A percentile compares a stretch with the other conserved stretches of the same genome.
Conservation (phyloP, 345 rosid species). For the Aquilaria yunnanensis region DNA sequence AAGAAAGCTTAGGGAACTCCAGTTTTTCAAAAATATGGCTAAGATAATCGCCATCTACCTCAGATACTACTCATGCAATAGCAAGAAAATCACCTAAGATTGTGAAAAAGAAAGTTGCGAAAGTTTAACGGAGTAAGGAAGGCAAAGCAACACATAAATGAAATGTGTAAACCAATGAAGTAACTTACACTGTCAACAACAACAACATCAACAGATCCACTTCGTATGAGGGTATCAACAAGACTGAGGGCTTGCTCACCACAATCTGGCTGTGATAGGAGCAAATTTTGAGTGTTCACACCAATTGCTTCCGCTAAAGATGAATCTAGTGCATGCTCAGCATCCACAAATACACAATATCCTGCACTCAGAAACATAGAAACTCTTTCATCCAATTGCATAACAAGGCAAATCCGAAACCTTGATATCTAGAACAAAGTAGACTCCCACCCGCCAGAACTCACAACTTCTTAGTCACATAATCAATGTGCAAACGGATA, state of each 20-base stretch:
- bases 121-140: not conserved
- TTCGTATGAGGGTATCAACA: slow-evolving; percentile 78
- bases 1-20: too few species aligned
- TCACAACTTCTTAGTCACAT: too few species aligned
- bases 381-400: not conserved
- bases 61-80: too few species aligned
- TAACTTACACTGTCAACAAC: slow-evolving; percentile 94
- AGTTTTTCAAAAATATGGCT: too few species aligned
- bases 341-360: slow-evolving; percentile 83
- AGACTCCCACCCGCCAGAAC: too few species aligned
- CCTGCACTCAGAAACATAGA: slow-evolving; percentile 25
- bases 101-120: not conserved
- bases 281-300: slow-evolving; percentile 81
- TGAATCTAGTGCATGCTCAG: slow-evolving; percentile 95
- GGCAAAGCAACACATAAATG: not conserved
- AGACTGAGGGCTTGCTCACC: slow-evolving; percentile 96
- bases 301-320: slow-evolving; percentile 76
- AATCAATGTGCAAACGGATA: too few species aligned
- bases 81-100: too few species aligned
- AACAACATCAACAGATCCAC: slow-evolving; percentile 90
- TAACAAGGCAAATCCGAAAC: too few species aligned
- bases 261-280: slow-evolving; percentile 90
- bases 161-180: not conserved
- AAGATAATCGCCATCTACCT: too few species aligned
- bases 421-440: too few species aligned